Evolutionary conservation across 345 rosid genomes (phyloP), one percentile per base, ranked within the genome.

Genomic region (Populus euphratica): DNA sequence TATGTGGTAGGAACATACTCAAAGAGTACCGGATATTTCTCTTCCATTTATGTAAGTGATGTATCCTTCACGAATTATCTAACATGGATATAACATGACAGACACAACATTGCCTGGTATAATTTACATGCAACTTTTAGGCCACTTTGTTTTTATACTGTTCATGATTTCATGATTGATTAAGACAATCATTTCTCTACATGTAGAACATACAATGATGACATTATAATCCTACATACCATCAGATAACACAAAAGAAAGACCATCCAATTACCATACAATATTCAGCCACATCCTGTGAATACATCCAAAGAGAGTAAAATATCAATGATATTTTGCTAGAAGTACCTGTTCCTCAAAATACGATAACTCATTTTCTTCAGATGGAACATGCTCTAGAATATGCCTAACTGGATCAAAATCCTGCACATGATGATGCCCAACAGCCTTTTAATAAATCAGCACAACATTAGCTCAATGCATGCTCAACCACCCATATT

Each of bases 371-470:
- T 91, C 98, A 54, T 78, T 86, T 80, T 89, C 93, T 78, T 90
- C 94, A 41, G 85, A 70, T 5, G 99, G 97, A 68, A 89, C 82
- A 79, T 89, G 89, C 89, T 92, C 97, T 83, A 96, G 81, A 44
- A 92, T 77, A 79, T 94, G 97, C 79, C 83, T 89, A 11, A 94
- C 83, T 27, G 98, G 94, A 90, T 96, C 99, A 83, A 96, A 96
- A 44, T 86, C 92, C 99, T 96, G 89, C 82, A 88, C 12, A 31
- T 44, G 83, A 73, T 69, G 33, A 78, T 64, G 35, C 54, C 43
- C 43, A 43, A 54, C 5, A 47, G 18, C 54, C 52, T 21, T 50
- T 75, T 66, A 85, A 41, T 52, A 44, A 56, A 77, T 79, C 54
- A 63, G 66, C 36, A 36, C 44, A 33, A 83, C 75, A 25, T 79